A percentile compares a stretch with the other conserved stretches of the same genome.
Conservation (phyloP, 192 early-diverging fungal genomes). For the Linnemannia exigua region DNA sequence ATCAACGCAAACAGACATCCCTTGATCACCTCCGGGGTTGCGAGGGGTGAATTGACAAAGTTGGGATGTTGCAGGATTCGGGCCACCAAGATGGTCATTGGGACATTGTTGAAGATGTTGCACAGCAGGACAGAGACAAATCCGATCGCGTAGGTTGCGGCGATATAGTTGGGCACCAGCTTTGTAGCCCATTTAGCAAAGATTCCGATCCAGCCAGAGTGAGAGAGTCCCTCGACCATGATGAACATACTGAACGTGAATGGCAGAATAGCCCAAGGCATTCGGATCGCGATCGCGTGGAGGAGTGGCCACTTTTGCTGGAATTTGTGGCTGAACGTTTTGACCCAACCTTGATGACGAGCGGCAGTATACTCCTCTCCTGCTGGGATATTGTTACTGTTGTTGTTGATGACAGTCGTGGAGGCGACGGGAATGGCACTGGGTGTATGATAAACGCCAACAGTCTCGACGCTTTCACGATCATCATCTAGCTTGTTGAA, state of each 20-base stretch:
- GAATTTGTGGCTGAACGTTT: slow-evolving; percentile 5
- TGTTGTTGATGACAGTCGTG: neutral
- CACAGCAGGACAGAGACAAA: slow-evolving; percentile 76
- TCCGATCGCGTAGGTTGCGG: slow-evolving; percentile 74
- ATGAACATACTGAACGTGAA: slow-evolving; percentile 93
- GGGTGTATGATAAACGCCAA: neutral
- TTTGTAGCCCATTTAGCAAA: slow-evolving; percentile 71
- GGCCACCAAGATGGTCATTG: slow-evolving; percentile 88
- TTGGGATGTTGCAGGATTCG: slow-evolving; percentile 76
- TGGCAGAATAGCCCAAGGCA: slow-evolving; percentile 84
- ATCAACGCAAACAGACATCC: slow-evolving; percentile 81
- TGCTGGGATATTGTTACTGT: neutral
- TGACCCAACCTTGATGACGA: neutral
- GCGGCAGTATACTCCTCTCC: neutral
- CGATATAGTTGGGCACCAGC: slow-evolving; percentile 65
- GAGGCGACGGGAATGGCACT: neutral
- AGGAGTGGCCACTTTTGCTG: slow-evolving; percentile 65
- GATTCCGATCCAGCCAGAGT: slow-evolving; percentile 76
- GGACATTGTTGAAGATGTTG: slow-evolving; percentile 87
- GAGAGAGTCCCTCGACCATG: slow-evolving; percentile 79
- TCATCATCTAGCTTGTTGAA: neutral
- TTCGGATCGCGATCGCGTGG: slow-evolving; percentile 62
- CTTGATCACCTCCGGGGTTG: slow-evolving; percentile 57
- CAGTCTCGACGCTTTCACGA: neutral
- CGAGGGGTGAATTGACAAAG: slow-evolving; percentile 60